phyloP scores from a whole-genome alignment of 495 filamentous ascomycete species.

The Rhypophila decipiens region DNA sequence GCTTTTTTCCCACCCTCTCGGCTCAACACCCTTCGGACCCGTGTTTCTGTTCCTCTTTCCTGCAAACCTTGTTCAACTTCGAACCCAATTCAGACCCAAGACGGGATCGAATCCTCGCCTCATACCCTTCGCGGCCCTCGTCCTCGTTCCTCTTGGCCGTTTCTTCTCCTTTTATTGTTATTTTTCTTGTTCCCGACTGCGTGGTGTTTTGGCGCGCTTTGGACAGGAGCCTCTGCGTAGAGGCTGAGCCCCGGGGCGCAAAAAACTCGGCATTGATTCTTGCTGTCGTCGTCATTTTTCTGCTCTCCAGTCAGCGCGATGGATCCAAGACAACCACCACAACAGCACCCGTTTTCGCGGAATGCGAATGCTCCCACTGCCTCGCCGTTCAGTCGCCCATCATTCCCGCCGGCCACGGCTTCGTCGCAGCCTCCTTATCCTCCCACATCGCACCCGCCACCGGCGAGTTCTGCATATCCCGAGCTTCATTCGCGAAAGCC shows the following conservation, averaged over 20 bases:
- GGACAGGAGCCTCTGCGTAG: neutral
- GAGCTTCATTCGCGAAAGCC: slow-evolving; percentile 45
- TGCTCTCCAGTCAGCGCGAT: slow-evolving; percentile 13
- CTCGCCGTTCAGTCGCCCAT: slow-evolving; percentile 28
- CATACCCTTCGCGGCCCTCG: too few relatives aligned
- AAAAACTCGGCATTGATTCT: slow-evolving; percentile 7
- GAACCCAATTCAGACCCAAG: too few relatives aligned
- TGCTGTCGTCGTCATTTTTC: slow-evolving; percentile 13
- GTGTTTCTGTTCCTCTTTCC: neutral
- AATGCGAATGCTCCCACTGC: slow-evolving; percentile 29
- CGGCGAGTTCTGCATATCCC: slow-evolving; percentile 27
- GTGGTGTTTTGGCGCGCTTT: slow-evolving; percentile 6
- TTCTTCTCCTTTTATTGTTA: neutral
- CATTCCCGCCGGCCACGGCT: slow-evolving; percentile 20
- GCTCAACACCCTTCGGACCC: neutral
- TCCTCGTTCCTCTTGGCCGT: neutral
- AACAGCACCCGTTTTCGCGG: slow-evolving; percentile 33
- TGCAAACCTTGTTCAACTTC: neutral
- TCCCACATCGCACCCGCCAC: slow-evolving; percentile 15
- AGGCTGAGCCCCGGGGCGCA: slow-evolving; percentile 9
- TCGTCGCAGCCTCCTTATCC: slow-evolving; percentile 24
- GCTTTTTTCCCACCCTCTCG: slow-evolving; percentile 5
- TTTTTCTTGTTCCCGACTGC: slow-evolving; percentile 1
- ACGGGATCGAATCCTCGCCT: too few relatives aligned
- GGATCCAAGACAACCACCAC: slow-evolving; percentile 37